Percentiles rank a stretch among this genome's conserved stretches.
phyloP scores from a whole-genome alignment of 2,329 filamentous ascomycete genomes.

The Colletotrichum godetiae region DNA sequence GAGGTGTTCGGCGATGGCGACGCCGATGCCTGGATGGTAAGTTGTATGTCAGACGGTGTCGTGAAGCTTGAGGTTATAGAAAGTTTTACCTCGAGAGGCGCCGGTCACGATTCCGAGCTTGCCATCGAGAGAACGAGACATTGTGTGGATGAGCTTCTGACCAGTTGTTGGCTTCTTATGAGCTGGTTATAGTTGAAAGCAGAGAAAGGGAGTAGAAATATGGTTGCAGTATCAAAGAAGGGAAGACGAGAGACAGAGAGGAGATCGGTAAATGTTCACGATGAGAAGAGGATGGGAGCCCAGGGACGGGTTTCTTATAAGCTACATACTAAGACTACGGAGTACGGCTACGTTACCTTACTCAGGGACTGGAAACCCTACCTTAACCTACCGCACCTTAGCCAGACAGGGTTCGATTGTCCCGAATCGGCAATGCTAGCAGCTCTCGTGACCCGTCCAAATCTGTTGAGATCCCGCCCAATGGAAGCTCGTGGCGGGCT shows the following conservation, averaged over 20 bases:
- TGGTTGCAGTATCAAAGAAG: background rate
- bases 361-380: conserved; percentile 1
- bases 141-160: conserved; percentile 36
- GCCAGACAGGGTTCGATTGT: background rate
- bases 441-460: conserved; percentile 23
- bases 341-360: background rate
- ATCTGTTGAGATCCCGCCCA: conserved; percentile 16
- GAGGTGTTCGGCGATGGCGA: conserved; percentile 72
- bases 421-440: conserved; percentile 9
- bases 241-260: background rate
- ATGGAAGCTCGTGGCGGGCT: conserved; percentile 27
- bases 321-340: background rate
- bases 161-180: background rate
- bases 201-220: background rate
- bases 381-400: background rate
- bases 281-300: background rate
- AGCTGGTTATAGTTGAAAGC: background rate
- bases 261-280: background rate
- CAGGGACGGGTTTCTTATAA: conserved; percentile 10
- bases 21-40: conserved; percentile 73
- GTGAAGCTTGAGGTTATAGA: background rate
- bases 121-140: conserved; percentile 69
- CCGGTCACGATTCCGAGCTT: conserved; percentile 85
- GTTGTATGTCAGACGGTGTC: background rate
- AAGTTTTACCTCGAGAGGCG: conserved; percentile 74